These are phyloP conservation scores for Skeletonema costatum DNA, from an alignment of 108 stramenopile species.

Conservation along the genomic window DNA sequence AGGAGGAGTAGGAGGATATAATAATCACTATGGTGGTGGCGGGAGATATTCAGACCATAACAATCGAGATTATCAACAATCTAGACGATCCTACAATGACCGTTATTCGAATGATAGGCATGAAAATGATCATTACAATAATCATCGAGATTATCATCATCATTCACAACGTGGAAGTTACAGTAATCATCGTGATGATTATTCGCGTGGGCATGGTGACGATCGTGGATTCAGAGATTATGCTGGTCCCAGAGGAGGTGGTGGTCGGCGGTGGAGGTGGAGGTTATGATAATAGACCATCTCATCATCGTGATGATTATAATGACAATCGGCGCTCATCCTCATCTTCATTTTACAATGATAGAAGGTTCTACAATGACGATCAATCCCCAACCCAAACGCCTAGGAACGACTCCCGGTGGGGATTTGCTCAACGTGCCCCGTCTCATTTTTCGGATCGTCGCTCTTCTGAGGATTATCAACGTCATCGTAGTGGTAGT, in stretches of 20 bases:
- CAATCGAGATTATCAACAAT: neutral
- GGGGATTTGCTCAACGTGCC: neutral
- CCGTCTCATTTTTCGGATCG: neutral
- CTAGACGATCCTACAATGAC: neutral
- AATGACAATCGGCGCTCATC: neutral
- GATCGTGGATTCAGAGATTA: neutral
- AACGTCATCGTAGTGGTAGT: neutral
- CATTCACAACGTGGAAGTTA: neutral
- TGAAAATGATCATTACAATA: neutral
- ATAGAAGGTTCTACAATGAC: neutral
- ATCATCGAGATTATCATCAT: neutral
- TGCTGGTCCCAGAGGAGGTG: neutral
- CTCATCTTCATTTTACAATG: neutral
- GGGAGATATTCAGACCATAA: neutral
- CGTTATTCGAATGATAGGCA: neutral
- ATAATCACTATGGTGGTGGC: neutral
- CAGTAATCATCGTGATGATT: neutral
- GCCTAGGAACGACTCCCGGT: neutral
- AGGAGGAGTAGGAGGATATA: neutral
- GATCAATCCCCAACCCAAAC: neutral
- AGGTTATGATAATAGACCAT: neutral
- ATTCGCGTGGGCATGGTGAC: neutral
- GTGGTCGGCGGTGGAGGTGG: neutral
- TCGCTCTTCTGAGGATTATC: neutral
- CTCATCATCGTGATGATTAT: neutral